Base-by-base conservation (phyloP, 805 yeast genomes). In the Sungouiella thailandica region DNA sequence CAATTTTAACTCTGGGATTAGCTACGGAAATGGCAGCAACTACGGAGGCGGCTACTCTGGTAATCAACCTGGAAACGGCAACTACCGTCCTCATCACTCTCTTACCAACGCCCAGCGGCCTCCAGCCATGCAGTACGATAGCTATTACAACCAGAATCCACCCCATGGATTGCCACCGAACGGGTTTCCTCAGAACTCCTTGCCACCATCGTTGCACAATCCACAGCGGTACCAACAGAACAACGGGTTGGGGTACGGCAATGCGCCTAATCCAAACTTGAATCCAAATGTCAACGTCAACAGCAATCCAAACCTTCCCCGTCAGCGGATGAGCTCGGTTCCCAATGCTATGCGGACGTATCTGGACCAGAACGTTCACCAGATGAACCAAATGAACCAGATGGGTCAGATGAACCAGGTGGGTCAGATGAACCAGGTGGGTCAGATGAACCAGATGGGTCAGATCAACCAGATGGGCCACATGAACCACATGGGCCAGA, bases 131-230 rank as follows among this genome's bases (percentile, higher is more conserved):
- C 35, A 19, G 11, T 25, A 31, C 31, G 38, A 37, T 2, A 25
- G 5, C 22, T 18, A 22, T 15, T 39, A 43, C 27, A 63, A 59
- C 33, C 63, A 55, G 36, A 46, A 43, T 12, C 62, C 57, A 5
- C 62, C 57, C 4, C 59, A 58, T 24, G 63, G 62, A 7, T 46
- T 55, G 28, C 60, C 62, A 12, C 32, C 53, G 9, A 52, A 52
- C 25, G 68, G 62, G 2, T 35, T 49, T 34, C 52, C 57, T 2
- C 46, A 38, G 7, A 47, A 49, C 34, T 42, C 47, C 23, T 46
- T 53, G 25, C 56, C 62, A 7, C 46, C 57, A 9, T 49, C 50
- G 24, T 47, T 52, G 28, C 47, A 59, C 37, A 43, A 46, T 39
- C 47, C 49, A 9, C 49, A 43, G 32, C 39, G 50, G 32, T 47